These are phyloP conservation scores for Colletotrichum scovillei DNA, from an alignment of 2,329 filamentous ascomycete species.

Conservation along the genomic window DNA sequence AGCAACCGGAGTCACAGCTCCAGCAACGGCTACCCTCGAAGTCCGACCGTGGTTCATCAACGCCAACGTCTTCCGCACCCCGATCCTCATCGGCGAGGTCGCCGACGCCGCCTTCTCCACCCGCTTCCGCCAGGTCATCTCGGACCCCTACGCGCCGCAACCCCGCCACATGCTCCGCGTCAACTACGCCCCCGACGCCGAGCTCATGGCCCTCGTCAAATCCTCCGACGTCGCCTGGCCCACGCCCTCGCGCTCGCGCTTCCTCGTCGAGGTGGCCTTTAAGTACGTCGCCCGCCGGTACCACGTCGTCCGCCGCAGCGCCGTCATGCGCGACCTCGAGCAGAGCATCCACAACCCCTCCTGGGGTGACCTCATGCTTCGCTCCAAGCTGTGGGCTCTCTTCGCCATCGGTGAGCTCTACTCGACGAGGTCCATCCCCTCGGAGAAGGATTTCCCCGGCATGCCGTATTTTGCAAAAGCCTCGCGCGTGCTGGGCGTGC, in stretches of 20 bases:
- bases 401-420: conserved; percentile 61
- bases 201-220: conserved; percentile 42
- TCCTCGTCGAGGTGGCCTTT: conserved; percentile 53
- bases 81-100: conserved; percentile 48
- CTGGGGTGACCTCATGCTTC: conserved; percentile 47
- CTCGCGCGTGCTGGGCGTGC: conserved; percentile 50
- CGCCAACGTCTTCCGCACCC: conserved; percentile 45
- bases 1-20: not conserved
- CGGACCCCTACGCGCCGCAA: conserved; percentile 38
- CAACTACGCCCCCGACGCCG: conserved; percentile 46
- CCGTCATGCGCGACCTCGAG: conserved; percentile 50
- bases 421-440: conserved; percentile 48
- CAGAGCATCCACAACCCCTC: conserved; percentile 48
- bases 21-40: conserved; percentile 24
- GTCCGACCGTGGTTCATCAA: conserved; percentile 47
- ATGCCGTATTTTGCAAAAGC: conserved; percentile 55
- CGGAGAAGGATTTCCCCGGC: conserved; percentile 52
- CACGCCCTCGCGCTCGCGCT: conserved; percentile 47
- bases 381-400: conserved; percentile 54
- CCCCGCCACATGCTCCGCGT: conserved; percentile 46
- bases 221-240: conserved; percentile 49
- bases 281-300: conserved; percentile 52
- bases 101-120: conserved; percentile 50
- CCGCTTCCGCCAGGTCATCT: conserved; percentile 48
- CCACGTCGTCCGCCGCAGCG: conserved; percentile 53